A percentile compares a stretch with the other conserved stretches of the same genome.
Conservation (phyloP, 2,329 filamentous ascomycete species). For the Trichoderma atroviride region DNA sequence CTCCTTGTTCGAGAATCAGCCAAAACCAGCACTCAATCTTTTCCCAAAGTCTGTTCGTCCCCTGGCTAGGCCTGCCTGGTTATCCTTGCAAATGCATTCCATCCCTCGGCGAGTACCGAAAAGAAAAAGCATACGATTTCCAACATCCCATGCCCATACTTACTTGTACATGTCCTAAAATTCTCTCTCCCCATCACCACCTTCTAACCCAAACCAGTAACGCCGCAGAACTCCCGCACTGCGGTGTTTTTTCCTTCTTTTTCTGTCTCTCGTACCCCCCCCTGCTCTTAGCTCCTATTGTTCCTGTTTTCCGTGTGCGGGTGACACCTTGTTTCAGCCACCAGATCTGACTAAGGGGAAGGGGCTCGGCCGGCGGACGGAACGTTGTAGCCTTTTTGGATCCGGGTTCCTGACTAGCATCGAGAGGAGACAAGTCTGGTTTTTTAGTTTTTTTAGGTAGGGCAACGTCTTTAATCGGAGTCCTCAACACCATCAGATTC, state of each 20-base stretch:
- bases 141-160: too few relatives aligned
- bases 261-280: not conserved
- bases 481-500: not conserved
- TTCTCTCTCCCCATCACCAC: not conserved
- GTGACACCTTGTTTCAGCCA: slow-evolving; percentile 5
- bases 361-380: not conserved
- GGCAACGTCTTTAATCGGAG: not conserved
- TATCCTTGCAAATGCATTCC: not conserved
- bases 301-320: not conserved
- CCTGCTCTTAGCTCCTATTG: not conserved
- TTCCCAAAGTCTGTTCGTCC: not conserved
- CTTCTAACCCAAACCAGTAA: not conserved
- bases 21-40: not conserved
- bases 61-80: too few relatives aligned
- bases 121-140: not conserved
- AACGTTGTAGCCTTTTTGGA: slow-evolving; percentile 4
- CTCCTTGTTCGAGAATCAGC: not conserved
- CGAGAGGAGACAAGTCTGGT: not conserved
- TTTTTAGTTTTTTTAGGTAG: not conserved
- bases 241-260: not conserved
- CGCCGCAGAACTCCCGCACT: not conserved
- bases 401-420: slow-evolving; percentile 9
- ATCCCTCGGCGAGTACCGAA: not conserved
- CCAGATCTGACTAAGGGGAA: slow-evolving; percentile 3
- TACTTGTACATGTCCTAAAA: too few relatives aligned